Evolutionary conservation across 225 moss, liverwort and hornwort species (phyloP), one percentile per base, ranked within the genome.

Genomic region (Marchantia polymorpha): DNA sequence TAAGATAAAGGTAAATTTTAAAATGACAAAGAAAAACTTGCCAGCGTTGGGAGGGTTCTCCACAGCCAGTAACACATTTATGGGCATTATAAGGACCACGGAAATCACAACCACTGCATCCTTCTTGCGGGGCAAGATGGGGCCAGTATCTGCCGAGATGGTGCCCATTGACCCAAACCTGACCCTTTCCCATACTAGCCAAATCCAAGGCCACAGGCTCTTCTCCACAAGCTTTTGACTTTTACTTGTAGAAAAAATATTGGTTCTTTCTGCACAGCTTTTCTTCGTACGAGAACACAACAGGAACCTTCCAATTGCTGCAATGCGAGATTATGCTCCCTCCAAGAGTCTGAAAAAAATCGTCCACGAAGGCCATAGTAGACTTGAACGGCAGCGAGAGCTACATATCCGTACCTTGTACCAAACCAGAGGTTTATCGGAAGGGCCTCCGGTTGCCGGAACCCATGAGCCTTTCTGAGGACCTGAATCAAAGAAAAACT

Each of bases 161-260:
- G 77, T 91, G 84, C 25, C 93, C 99, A 85, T 99, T 99, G 13
- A 99, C 92, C 87, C 92, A 99, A 49, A 77, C 83, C 81, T 95
- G 93, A 22, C 99, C 99, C 83, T 99, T 99, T 26, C 99, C 95
- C 99, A 99, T 99, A 81, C 93, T 83, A 5, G 86, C 99, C 50
- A 99, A 84, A 82, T 99, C 93, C 77, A 99, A 64, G 19, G 92
- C 91, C 73, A 99, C 99, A 47, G 99, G 99, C 72, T 93, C 92
- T 66, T 79, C 69, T 52, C 99, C 99, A 81, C 78, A n/a, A n/a
- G n/a, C n/a, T n/a, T n/a, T n/a, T n/a, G n/a, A n/a, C n/a, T n/a
- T n/a, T n/a, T n/a, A n/a, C 10, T 39, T 5, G 39, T 2, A 39
- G 39, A 39, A 39, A 39, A 39, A 39, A 39, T 2, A 5, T 39